A percentile compares a stretch with the other conserved stretches of the same genome.
phyloP scores from a whole-genome alignment of 352 stramenopile species.

The Phytophthora idaei region DNA sequence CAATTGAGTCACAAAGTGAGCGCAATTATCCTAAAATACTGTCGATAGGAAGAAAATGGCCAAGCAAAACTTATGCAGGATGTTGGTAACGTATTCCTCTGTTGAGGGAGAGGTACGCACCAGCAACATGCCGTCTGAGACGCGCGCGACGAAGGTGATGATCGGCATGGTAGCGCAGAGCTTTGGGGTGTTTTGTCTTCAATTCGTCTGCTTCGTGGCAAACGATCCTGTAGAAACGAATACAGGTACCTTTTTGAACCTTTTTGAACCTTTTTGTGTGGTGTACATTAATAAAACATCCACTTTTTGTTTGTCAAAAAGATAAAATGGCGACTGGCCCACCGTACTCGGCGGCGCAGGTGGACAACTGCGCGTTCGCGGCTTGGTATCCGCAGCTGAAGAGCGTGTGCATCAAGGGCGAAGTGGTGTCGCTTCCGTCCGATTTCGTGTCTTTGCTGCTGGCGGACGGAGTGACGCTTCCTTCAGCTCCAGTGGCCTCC shows the following conservation, averaged over 20 bases:
- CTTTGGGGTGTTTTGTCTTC: neutral
- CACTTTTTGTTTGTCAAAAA: constrained; percentile 3
- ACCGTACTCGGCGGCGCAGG: constrained; percentile 67
- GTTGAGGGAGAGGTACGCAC: constrained; percentile 36
- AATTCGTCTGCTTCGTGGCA: constrained; percentile 14
- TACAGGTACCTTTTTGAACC: no score
- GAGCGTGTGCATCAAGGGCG: constrained; percentile 68
- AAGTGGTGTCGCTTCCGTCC: constrained; percentile 52
- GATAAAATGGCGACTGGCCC: constrained; percentile 16
- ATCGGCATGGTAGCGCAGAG: constrained; percentile 81
- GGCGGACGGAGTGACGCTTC: constrained; percentile 68
- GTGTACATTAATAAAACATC: neutral
- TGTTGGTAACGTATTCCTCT: neutral
- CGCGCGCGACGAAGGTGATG: constrained; percentile 94
- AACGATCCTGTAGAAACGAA: no score
- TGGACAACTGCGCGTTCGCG: constrained; percentile 83
- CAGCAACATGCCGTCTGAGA: constrained; percentile 94
- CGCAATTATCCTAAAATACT: neutral
- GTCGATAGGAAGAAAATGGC: neutral
- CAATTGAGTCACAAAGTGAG: constrained; percentile 3
- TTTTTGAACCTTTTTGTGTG: neutral
- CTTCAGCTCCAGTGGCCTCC: constrained; percentile 29
- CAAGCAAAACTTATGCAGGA: neutral
- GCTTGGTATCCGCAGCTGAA: constrained; percentile 71
- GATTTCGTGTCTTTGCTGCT: constrained; percentile 71